Conservation (phyloP, 352 stramenopile species). For the Globisporangium iwayamae region DNA sequence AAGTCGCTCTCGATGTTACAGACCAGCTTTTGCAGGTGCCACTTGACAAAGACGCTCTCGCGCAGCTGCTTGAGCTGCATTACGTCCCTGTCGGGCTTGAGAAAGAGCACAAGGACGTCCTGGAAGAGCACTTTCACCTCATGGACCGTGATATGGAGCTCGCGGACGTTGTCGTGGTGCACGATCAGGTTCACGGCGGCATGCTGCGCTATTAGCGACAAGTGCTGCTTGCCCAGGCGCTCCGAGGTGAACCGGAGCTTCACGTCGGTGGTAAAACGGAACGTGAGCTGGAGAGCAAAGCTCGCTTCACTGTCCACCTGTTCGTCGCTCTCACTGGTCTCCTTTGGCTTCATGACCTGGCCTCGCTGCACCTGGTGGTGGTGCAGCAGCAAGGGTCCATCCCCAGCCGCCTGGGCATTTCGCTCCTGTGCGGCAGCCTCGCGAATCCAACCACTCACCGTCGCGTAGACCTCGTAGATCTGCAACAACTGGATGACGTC, state of each 20-base stretch:
- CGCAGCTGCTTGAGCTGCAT: constrained; percentile 41
- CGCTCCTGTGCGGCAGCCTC: constrained; percentile 2
- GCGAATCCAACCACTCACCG: constrained; percentile 12
- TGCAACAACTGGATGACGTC: constrained; percentile 35
- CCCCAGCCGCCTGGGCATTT: background rate
- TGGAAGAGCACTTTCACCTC: constrained; percentile 41
- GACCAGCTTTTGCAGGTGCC: constrained; percentile 39
- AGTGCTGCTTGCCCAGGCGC: constrained; percentile 29
- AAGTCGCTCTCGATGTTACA: constrained; percentile 52
- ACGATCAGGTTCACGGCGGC: constrained; percentile 49
- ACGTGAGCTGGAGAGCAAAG: constrained; percentile 56
- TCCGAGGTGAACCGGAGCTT: constrained; percentile 38
- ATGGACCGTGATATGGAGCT: constrained; percentile 55
- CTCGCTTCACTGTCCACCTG: constrained; percentile 18
- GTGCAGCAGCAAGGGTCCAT: background rate
- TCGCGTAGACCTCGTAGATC: constrained; percentile 19
- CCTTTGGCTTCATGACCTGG: background rate
- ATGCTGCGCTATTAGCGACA: constrained; percentile 36
- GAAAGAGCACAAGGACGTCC: constrained; percentile 39
- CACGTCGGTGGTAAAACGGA: constrained; percentile 41
- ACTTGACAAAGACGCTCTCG: constrained; percentile 41
- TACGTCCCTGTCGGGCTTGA: constrained; percentile 55
- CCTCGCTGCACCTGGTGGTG: constrained; percentile 7
- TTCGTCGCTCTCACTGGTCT: background rate
- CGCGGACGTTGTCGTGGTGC: constrained; percentile 29